Evolutionary conservation across 129 eudicot species (phyloP), one percentile per base, ranked within the genome.

Genomic region (Gnaphalium uliginosum): DNA sequence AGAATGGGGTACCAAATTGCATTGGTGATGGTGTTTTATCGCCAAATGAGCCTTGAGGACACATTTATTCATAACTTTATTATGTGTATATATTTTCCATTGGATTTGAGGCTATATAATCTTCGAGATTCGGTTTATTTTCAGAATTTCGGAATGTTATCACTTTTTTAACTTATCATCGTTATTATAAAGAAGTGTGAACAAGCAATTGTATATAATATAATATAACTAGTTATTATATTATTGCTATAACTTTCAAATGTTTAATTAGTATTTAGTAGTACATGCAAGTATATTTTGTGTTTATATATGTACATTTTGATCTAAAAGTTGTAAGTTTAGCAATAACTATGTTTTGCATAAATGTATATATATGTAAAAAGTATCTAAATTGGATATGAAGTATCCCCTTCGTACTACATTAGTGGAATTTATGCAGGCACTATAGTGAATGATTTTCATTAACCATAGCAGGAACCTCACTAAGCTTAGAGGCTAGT

Each of bases 1-100:
- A 64, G 81, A 79, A 84, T 72, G 79, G 91, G 88, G 76, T 43
- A 85, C 98, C 87, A 4, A 4, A 29, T 68, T 71, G 74, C 85
- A 83, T 68, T 81, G 89, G 82, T 79, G 71, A 73, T 70, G 82
- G 72, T 89, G 23, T 57, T 76, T 57, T 30, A 80, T 75, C 82
- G 66, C 66, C 68, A 50, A 70, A 72, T 86, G 86, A 77, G 82
- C 78, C 78, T 78, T 77, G 78, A 81, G 75, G 86, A 67, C 76
- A 69, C 85, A 63, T 73, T 73, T 73, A 72, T 26, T 54, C 72
- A 65, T 74, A 71, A 66, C 30, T 26, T 66, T 50, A 60, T 46
- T 32, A 62, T 71, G 37, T 56, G 30, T 19, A 50, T 63, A 24
- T 51, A 59, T 73, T 64, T 56, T n/a, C 24, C 60, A n/a, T 63